Base-by-base conservation (phyloP, 176 grass and related monocot species). In the Aegilops tauschii region DNA sequence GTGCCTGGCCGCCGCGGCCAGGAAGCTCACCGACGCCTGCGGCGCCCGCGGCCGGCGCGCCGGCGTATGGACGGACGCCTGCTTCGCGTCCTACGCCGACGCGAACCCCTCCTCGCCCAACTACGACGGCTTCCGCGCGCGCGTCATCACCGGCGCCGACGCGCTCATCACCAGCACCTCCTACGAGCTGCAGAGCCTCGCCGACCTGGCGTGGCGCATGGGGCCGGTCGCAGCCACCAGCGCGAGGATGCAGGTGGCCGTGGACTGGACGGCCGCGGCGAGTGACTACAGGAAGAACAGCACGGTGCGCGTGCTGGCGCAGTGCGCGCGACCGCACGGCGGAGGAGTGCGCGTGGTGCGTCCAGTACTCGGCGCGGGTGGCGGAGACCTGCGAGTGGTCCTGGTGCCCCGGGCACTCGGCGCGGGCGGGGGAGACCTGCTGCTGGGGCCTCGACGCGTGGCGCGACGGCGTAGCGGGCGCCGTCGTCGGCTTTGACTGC, bases 271-370 rank as follows among this genome's bases (percentile, higher is more conserved):
- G 5, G 37, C 37, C 21, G 2, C 39, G 37, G 11, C 37, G 21
- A 13, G 69, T 11, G 5, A 44, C 69, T 44, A 73, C 69, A n/a
- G 35, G 1, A 20, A 2, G 69, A 13, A n/a, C 36, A 73, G 36
- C 69, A 73, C 10, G 11, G 69, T 73, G 69, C 69, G 69, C 69
- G 69, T 73, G 11, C 69, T 73, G 69, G 69, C 21, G 37, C 69
- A 73, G 69, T 73, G 69, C 69, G 69, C 69, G 37, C 39, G 36
- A 73, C 69, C 69, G 21, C 10, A 73, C 10, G 36, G 10, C 69
- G 37, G 11, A 11, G 21, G 69, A 14, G 12, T 74, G 71, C 71
- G 40, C 6, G 0, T 12, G 76, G 54, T 36, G 76, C 76, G 1
- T 74, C 20, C 52, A n/a, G 10, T 58, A 12, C 54, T 79, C 76